phyloP scores from a whole-genome alignment of 2,329 filamentous ascomycete genomes.

The Diaporthe nobilis region DNA sequence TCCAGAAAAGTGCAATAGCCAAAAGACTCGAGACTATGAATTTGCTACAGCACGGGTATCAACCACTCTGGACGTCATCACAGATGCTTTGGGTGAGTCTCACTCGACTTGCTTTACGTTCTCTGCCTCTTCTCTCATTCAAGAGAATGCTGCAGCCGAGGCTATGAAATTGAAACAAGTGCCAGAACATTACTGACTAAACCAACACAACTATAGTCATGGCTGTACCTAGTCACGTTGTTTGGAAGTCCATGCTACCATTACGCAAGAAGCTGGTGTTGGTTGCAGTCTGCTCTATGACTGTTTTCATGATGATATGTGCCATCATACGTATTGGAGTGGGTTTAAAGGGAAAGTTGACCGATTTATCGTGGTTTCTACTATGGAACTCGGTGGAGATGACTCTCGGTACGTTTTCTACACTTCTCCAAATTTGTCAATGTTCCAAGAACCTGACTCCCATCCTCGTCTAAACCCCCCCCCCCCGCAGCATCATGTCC shows the following conservation, averaged over 20 bases:
- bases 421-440: background rate
- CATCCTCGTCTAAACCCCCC: background rate
- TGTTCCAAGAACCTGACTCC: background rate
- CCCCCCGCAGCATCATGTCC: background rate
- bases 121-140: no score
- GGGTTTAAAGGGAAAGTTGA: background rate
- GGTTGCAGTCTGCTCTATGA: conserved; percentile 2
- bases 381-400: background rate
- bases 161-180: background rate
- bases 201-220: background rate
- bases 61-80: background rate
- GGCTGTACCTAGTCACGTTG: background rate
- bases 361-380: background rate
- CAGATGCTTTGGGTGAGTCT: background rate
- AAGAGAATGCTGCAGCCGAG: no score
- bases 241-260: conserved; percentile 3
- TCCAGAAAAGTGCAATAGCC: background rate
- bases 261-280: conserved; percentile 6
- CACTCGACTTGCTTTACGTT: no score
- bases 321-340: conserved; percentile 7
- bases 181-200: background rate
- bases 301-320: conserved; percentile 8
- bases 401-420: background rate
- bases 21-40: background rate
- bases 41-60: background rate